Percentiles rank a stretch among this genome's conserved stretches.
phyloP scores from a whole-genome alignment of 345 rosid genomes.

The Salix viminalis region DNA sequence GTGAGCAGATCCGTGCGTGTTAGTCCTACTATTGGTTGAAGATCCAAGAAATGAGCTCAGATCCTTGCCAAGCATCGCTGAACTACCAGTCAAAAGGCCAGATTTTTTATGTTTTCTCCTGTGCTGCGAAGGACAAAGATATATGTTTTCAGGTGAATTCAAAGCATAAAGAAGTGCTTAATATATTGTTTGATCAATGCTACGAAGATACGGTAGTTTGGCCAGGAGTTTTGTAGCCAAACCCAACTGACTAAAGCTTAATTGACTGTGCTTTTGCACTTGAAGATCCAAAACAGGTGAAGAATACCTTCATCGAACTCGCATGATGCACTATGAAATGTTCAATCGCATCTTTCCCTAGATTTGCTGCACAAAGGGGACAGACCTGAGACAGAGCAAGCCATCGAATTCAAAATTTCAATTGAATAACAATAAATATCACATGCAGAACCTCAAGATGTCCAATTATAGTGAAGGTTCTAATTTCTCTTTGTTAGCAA shows the following conservation, averaged over 20 bases:
- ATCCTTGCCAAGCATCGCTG: conserved; percentile 43
- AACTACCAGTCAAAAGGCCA: conserved; percentile 29
- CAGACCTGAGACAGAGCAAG: conserved; percentile 44
- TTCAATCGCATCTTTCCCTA: conserved; percentile 48
- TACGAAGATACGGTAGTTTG: not conserved
- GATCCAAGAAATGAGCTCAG: conserved; percentile 41
- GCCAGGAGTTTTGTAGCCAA: not conserved
- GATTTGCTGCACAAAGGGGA: conserved; percentile 60
- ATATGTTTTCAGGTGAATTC: not conserved
- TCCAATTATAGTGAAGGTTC: not conserved
- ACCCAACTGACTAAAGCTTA: not conserved
- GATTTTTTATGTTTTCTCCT: conserved; percentile 44
- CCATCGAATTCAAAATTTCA: conserved; percentile 1
- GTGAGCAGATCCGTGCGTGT: conserved; percentile 23
- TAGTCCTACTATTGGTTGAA: conserved; percentile 25
- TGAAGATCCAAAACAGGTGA: conserved; percentile 3
- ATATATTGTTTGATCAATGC: not conserved
- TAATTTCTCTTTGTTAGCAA: not conserved
- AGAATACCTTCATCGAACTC: conserved; percentile 43
- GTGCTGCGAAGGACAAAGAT: conserved; percentile 31
- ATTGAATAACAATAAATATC: not conserved
- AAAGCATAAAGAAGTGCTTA: conserved; percentile 6
- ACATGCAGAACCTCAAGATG: not conserved
- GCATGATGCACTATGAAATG: conserved; percentile 58
- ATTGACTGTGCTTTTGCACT: not conserved